Evolutionary conservation across 2,329 filamentous ascomycete genomes (phyloP).

Genomic region (Parastagonospora nodorum): DNA sequence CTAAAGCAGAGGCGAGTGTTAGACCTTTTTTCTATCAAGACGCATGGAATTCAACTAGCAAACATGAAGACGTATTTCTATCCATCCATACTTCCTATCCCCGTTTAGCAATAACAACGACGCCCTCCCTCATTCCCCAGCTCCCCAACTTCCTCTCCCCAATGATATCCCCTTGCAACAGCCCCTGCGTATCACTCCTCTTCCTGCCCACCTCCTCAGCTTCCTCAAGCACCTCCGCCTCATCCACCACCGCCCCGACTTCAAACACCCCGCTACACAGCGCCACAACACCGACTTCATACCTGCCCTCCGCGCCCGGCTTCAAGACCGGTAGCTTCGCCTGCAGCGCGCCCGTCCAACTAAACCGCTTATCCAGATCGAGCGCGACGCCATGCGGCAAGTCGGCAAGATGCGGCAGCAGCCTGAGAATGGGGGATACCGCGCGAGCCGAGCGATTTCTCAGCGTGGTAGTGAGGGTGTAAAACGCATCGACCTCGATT

Average conservation of each 20-base stretch:
- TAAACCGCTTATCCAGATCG: conserved; percentile 80
- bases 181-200: conserved; percentile 30
- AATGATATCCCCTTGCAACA: conserved; percentile 35
- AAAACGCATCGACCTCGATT: conserved; percentile 65
- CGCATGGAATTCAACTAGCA: not conserved
- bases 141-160: conserved; percentile 48
- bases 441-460: conserved; percentile 72
- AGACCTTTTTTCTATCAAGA: too few species aligned
- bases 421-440: conserved; percentile 73
- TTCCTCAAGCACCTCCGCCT: conserved; percentile 61
- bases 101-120: conserved; percentile 48
- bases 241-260: conserved; percentile 79
- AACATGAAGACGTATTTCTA: too few species aligned
- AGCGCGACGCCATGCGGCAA: conserved; percentile 74
- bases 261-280: conserved; percentile 84
- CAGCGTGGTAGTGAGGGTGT: conserved; percentile 72
- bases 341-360: conserved; percentile 85
- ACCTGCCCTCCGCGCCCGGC: conserved; percentile 63
- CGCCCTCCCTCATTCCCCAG: conserved; percentile 54
- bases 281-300: conserved; percentile 72
- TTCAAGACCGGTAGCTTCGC: conserved; percentile 68
- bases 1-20: too few species aligned
- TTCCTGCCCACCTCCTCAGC: conserved; percentile 19
- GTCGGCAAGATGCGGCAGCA: conserved; percentile 77
- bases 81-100: not conserved